Conservation (phyloP, 176 grass and related monocot genomes). For the Triticum dicoccoides region DNA sequence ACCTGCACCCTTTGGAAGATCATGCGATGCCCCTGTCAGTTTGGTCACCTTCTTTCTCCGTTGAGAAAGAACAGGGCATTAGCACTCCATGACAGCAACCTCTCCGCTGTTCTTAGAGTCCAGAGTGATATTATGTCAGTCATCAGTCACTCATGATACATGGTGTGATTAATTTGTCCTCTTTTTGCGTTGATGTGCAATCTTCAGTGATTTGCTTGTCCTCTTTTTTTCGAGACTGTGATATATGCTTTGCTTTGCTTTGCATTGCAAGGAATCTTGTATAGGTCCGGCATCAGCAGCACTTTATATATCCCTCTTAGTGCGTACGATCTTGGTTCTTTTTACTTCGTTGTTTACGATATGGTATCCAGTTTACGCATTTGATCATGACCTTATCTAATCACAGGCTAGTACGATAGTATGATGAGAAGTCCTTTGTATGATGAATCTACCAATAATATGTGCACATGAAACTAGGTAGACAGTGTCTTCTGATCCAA, state of each 20-base stretch:
- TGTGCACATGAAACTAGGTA: neutral
- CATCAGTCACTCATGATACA: constrained; percentile 23
- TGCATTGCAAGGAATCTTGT: constrained; percentile 1
- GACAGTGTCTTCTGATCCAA: neutral
- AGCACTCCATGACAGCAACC: constrained; percentile 14
- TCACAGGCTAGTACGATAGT: neutral
- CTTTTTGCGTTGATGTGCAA: constrained; percentile 15
- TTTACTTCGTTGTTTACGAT: neutral
- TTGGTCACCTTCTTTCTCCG: constrained; percentile 21
- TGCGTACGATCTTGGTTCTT: neutral
- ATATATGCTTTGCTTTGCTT: neutral
- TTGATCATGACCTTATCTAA: neutral
- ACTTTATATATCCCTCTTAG: neutral
- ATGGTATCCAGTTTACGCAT: neutral
- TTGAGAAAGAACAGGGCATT: constrained; percentile 35
- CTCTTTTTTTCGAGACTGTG: too few relatives aligned
- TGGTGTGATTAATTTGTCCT: constrained; percentile 3
- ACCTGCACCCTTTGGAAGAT: constrained; percentile 18
- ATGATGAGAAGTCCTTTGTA: neutral
- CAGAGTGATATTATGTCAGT: constrained; percentile 23
- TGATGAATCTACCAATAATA: neutral
- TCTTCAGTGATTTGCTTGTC: constrained; percentile 30
- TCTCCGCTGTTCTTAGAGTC: neutral
- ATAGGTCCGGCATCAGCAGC: constrained; percentile 15
- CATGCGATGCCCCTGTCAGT: constrained; percentile 30